phyloP scores from a whole-genome alignment of 345 rosid species.

The Bretschneidera sinensis region DNA sequence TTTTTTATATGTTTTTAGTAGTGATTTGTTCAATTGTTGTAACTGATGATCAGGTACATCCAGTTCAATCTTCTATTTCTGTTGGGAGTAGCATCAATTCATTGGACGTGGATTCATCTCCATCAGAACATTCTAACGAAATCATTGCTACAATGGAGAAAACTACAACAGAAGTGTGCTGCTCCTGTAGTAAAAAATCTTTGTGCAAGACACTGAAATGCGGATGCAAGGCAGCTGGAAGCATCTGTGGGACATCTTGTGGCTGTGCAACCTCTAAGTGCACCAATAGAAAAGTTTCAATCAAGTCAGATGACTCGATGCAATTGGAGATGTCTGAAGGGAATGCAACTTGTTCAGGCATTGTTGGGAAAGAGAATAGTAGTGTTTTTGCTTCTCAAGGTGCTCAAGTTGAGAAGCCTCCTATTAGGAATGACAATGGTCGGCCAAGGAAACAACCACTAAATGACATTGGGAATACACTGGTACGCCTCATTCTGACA shows the following conservation, averaged over 20 bases:
- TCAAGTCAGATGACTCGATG: conserved; percentile 11
- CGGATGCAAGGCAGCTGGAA: conserved; percentile 60
- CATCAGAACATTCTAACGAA: conserved; percentile 37
- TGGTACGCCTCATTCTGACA: conserved; percentile 29
- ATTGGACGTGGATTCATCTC: conserved; percentile 30
- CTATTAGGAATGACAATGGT: conserved; percentile 29
- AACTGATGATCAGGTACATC: conserved; percentile 36
- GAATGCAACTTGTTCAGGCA: conserved; percentile 8
- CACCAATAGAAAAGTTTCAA: conserved; percentile 45
- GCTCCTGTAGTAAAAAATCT: conserved; percentile 75
- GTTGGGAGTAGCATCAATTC: conserved; percentile 28
- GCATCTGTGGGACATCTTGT: conserved; percentile 62
- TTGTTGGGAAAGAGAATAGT: conserved; percentile 23
- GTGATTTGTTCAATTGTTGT: conserved; percentile 15
- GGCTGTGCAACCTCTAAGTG: conserved; percentile 64
- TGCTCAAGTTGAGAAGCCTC: conserved; percentile 27
- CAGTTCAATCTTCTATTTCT: conserved; percentile 36
- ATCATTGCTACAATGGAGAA: conserved; percentile 17
- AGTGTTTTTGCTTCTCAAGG: conserved; percentile 22
- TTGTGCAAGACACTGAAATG: conserved; percentile 78
- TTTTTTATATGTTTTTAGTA: not conserved
- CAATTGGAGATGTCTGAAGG: conserved; percentile 14
- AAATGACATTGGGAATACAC: conserved; percentile 68
- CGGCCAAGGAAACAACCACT: conserved; percentile 59
- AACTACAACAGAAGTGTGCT: conserved; percentile 40